Evolutionary conservation across 306 rosid genomes (phyloP).

Genomic region (Quercus glauca): DNA sequence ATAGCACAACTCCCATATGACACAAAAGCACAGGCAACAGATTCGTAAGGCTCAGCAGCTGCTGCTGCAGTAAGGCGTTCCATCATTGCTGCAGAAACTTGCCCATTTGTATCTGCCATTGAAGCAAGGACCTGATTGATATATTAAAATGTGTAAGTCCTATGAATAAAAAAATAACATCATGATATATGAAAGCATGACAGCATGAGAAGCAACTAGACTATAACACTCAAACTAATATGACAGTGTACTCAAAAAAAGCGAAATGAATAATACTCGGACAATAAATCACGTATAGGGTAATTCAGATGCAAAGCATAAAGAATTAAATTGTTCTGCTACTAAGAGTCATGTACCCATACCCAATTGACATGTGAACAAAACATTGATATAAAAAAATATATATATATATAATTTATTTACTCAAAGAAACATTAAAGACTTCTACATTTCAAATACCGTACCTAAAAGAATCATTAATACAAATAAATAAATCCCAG

Average conservation of each 20-base stretch:
- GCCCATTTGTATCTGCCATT: slow-evolving; percentile 92
- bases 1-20: slow-evolving; percentile 84
- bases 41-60: slow-evolving; percentile 88
- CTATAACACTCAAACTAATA: slow-evolving; percentile 2
- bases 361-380: not conserved
- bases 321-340: not conserved
- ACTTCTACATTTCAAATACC: not conserved
- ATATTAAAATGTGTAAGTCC: slow-evolving; percentile 18
- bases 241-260: slow-evolving; percentile 7
- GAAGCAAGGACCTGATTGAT: slow-evolving; percentile 72
- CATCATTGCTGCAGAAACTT: slow-evolving; percentile 67
- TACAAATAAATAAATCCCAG: not conserved
- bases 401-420: not conserved
- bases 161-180: slow-evolving; percentile 11
- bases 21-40: slow-evolving; percentile 91
- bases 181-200: not conserved
- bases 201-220: slow-evolving; percentile 7
- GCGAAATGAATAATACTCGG: not conserved
- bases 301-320: slow-evolving; percentile 3
- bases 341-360: not conserved
- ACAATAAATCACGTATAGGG: not conserved
- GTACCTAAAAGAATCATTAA: not conserved
- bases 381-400: not conserved
- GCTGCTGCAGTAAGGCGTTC: slow-evolving; percentile 97
- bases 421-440: not conserved